Evolutionary conservation across 805 yeast species (phyloP).

Genomic region (Kodamaea kakaduensis): DNA sequence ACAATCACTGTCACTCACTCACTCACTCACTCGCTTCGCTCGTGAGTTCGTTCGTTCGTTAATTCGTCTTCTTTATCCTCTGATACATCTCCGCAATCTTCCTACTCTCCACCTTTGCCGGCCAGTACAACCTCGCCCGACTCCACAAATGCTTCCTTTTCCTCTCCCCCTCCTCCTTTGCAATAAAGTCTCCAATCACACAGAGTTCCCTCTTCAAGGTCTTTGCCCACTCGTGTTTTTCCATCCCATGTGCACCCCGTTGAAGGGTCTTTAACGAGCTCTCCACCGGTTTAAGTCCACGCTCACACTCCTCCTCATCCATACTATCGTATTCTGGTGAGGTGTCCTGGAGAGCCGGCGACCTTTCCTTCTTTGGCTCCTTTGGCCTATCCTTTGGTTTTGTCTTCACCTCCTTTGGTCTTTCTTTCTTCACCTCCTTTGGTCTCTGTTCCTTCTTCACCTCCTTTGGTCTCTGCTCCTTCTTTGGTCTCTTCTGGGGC

Average conservation of each 20-base stretch:
- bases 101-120: slow-evolving; percentile 70
- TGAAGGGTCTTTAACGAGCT: slow-evolving; percentile 62
- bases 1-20: too few species aligned
- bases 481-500: slow-evolving; percentile 13
- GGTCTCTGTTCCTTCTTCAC: slow-evolving; percentile 15
- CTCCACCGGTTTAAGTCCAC: slow-evolving; percentile 59
- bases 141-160: slow-evolving; percentile 72
- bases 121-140: slow-evolving; percentile 84
- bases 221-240: slow-evolving; percentile 73
- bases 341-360: slow-evolving; percentile 8
- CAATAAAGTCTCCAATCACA: slow-evolving; percentile 72
- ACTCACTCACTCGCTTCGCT: too few species aligned
- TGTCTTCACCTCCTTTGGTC: slow-evolving; percentile 4
- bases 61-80: slow-evolving; percentile 37
- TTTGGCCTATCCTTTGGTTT: slow-evolving; percentile 13
- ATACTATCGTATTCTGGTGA: slow-evolving; percentile 62
- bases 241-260: slow-evolving; percentile 69
- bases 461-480: slow-evolving; percentile 14
- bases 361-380: slow-evolving; percentile 7
- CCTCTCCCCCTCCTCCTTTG: slow-evolving; percentile 36
- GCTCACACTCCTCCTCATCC: slow-evolving; percentile 71
- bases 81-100: slow-evolving; percentile 75
- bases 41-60: background rate
- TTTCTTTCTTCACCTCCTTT: slow-evolving; percentile 12
- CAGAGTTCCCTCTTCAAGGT: slow-evolving; percentile 63